These are phyloP conservation scores for Coemansia sp. DNA, from an alignment of 192 early-diverging fungal genomes.

Conservation along the genomic window DNA sequence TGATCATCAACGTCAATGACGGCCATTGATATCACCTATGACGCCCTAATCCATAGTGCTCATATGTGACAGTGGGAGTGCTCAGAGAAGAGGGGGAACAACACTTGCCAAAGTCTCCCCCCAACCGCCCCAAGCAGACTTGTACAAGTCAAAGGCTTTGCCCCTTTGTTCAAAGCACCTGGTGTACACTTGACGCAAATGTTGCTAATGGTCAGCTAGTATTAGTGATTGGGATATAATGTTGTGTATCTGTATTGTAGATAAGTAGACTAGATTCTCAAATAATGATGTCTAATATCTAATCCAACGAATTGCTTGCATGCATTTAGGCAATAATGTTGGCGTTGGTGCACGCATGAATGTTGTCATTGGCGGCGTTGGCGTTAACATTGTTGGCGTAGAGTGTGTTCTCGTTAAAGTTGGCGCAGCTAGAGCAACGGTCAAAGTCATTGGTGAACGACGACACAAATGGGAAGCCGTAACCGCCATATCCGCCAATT, in stretches of 20 bases:
- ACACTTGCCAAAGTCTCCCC: no score
- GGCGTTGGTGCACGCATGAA: constrained; percentile 77
- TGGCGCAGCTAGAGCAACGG: constrained; percentile 12
- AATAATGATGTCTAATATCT: neutral
- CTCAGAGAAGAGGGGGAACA: no score
- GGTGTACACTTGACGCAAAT: neutral
- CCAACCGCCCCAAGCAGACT: no score
- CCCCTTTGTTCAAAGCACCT: no score
- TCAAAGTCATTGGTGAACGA: constrained; percentile 1
- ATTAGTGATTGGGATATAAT: neutral
- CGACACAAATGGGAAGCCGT: neutral
- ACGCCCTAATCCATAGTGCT: no score
- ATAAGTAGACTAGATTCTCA: neutral
- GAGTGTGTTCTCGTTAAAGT: constrained; percentile 28
- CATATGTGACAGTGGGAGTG: no score
- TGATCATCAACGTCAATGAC: no score
- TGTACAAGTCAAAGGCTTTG: no score
- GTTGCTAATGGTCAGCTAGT: no score
- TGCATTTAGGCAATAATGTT: constrained; percentile 60
- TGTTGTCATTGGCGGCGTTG: constrained; percentile 7
- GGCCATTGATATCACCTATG: no score
- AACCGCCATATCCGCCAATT: constrained; percentile 12
- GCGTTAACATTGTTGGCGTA: constrained; percentile 21
- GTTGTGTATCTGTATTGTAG: neutral
- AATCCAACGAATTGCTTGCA: neutral